Base-by-base conservation (phyloP, 768 basidiomycete genomes). In the Austroboletus festivus region DNA sequence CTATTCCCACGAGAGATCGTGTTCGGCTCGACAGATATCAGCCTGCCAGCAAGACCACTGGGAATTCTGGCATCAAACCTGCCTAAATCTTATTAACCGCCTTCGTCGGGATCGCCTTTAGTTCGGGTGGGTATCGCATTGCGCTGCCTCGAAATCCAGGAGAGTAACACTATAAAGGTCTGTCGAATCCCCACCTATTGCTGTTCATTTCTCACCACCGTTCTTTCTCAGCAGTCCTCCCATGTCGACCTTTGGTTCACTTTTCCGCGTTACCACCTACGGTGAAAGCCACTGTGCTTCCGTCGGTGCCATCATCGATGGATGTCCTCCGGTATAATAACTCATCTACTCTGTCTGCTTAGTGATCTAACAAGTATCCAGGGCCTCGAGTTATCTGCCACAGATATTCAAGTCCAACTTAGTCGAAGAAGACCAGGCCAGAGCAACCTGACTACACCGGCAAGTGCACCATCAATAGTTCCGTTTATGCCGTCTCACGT, bases 241-340 rank as follows among this genome's bases (percentile, higher is more conserved):
- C 21, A 97, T 99, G 96, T 95, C 93, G 20, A 89, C 93, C 46
- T 99, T 88, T 70, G 96, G 96, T 20, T 81, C 77, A 21, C 74
- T 90, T 33, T 99, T 90, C 74, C 81, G 92, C 40, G 96, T 99
- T 22, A 94, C 94, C 45, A 99, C 96, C 55, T 99, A 89, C 64
- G 96, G 96, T 50, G 96, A 99, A 74, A 93, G 89, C 54, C 96
- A 99, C 67, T 97, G 96, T 65, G 82, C 89, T 24, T 94, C 92
- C 13, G 96, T 98, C 30, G 96, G 96, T 13, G 93, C 91, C 30
- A 97, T 99, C 69, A 83, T 99, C 60, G 96, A 98, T 65, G 96
- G 96, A 28, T 93, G 93, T 56, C 95, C 95, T 45, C 95, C 95
- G 33, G 95, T 96, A 69, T 48, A n/a, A n/a, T n/a, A 82, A 70